Evolutionary conservation across 78 protist species (phyloP).

Genomic region (Isochrysis galbana): DNA sequence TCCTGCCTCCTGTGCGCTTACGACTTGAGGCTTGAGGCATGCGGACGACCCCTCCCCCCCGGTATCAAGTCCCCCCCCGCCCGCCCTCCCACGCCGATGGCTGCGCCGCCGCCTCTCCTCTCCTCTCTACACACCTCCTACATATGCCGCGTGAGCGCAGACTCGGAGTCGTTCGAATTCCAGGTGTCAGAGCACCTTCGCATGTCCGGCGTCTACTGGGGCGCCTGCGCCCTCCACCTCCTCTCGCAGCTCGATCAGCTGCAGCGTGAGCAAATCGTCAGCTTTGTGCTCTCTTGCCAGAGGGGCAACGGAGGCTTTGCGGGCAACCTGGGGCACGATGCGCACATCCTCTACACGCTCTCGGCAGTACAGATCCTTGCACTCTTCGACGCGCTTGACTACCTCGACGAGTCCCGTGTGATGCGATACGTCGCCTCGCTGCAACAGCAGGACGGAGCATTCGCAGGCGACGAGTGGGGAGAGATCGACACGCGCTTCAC

Average conservation of each 20-base stretch:
- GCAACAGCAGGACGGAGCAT: constrained; percentile 95
- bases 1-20: too few species aligned
- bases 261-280: constrained; percentile 62
- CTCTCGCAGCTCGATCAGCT: constrained; percentile 51
- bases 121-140: neutral
- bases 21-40: too few species aligned
- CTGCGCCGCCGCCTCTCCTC: neutral
- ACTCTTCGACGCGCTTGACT: constrained; percentile 67
- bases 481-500: constrained; percentile 87
- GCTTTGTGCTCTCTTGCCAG: constrained; percentile 77
- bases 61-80: too few species aligned
- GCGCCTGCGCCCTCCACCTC: constrained; percentile 76
- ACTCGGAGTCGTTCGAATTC: constrained; percentile 75
- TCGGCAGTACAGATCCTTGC: constrained; percentile 92
- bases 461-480: constrained; percentile 96
- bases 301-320: constrained; percentile 58
- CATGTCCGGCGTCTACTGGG: constrained; percentile 87
- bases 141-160: neutral
- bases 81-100: too few species aligned
- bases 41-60: too few species aligned
- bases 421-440: constrained; percentile 58
- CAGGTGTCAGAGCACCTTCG: constrained; percentile 89
- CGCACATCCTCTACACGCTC: constrained; percentile 94
- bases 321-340: constrained; percentile 90
- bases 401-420: constrained; percentile 7